A percentile compares a stretch with the other conserved stretches of the same genome.
phyloP scores from a whole-genome alignment of 768 basidiomycete species.

The Trametes sanguinea region DNA sequence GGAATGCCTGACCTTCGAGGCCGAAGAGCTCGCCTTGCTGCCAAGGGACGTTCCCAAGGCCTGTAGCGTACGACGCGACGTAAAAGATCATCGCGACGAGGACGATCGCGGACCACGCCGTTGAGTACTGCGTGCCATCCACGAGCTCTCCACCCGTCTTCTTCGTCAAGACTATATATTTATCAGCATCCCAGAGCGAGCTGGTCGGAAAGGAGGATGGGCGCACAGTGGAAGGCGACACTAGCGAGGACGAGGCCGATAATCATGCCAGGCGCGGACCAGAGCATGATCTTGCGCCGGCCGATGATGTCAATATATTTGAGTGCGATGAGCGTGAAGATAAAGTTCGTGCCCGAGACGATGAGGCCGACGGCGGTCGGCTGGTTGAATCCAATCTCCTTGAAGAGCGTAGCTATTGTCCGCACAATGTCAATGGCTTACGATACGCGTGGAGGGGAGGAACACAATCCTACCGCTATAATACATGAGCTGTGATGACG shows the following conservation, averaged over 20 bases:
- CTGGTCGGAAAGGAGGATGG: background rate
- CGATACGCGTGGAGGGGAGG: background rate
- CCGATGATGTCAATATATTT: slow-evolving; percentile 75
- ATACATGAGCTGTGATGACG: slow-evolving; percentile 27
- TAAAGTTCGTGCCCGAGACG: slow-evolving; percentile 75
- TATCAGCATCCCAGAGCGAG: background rate
- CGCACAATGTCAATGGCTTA: background rate
- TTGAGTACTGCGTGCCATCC: slow-evolving; percentile 58
- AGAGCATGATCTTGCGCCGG: slow-evolving; percentile 68
- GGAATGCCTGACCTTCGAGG: slow-evolving; percentile 56
- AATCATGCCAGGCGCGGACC: slow-evolving; percentile 73
- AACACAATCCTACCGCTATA: slow-evolving; percentile 24
- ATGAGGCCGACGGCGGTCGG: slow-evolving; percentile 81
- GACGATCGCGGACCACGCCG: slow-evolving; percentile 65
- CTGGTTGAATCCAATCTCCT: slow-evolving; percentile 79
- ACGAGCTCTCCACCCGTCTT: slow-evolving; percentile 62
- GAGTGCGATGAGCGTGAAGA: slow-evolving; percentile 76
- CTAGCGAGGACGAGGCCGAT: slow-evolving; percentile 63
- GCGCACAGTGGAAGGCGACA: slow-evolving; percentile 66
- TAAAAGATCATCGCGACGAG: slow-evolving; percentile 82
- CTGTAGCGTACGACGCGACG: slow-evolving; percentile 79
- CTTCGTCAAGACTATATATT: slow-evolving; percentile 52
- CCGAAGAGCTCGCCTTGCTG: slow-evolving; percentile 84
- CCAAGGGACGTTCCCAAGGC: slow-evolving; percentile 83
- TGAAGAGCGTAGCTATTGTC: slow-evolving; percentile 76